phyloP scores from a whole-genome alignment of 257 asterid genomes.

The Leonotis leonurus region DNA sequence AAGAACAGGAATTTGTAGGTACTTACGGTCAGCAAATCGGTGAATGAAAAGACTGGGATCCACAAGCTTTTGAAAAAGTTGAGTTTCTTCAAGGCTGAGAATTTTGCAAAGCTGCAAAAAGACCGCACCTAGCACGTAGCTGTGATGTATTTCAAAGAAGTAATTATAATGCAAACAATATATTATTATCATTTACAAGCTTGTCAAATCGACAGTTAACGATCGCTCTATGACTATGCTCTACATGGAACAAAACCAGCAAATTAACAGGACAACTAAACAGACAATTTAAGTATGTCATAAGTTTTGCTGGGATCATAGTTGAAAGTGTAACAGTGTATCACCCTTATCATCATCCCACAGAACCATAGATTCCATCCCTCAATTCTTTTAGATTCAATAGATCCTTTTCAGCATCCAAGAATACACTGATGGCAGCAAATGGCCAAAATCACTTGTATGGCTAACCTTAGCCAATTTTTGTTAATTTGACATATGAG shows the following conservation, averaged over 20 bases:
- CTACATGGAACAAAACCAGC: background rate
- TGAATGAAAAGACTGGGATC: slow-evolving; percentile 96
- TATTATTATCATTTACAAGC: background rate
- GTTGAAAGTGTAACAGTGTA: background rate
- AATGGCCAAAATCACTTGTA: background rate
- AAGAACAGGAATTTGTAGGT: slow-evolving; percentile 1
- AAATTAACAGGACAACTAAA: background rate
- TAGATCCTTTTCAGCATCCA: background rate
- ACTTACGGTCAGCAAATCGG: slow-evolving; percentile 67
- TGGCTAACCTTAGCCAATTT: background rate
- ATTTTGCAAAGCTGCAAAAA: slow-evolving; percentile 82
- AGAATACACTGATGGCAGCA: background rate
- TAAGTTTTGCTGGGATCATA: background rate
- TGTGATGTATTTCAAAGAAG: slow-evolving; percentile 25
- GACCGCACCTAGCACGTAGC: slow-evolving; percentile 84
- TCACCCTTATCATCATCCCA: background rate
- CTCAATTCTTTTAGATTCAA: background rate
- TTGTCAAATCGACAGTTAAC: background rate
- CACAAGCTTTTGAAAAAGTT: slow-evolving; percentile 68
- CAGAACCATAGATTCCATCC: background rate
- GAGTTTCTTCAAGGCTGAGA: slow-evolving; percentile 59
- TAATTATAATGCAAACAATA: background rate
- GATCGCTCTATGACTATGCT: background rate
- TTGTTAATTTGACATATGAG: background rate
- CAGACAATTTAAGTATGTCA: slow-evolving; percentile 2